Base-by-base conservation (phyloP, 1,284 basidiomycete species). In the Gomphus sp. region DNA sequence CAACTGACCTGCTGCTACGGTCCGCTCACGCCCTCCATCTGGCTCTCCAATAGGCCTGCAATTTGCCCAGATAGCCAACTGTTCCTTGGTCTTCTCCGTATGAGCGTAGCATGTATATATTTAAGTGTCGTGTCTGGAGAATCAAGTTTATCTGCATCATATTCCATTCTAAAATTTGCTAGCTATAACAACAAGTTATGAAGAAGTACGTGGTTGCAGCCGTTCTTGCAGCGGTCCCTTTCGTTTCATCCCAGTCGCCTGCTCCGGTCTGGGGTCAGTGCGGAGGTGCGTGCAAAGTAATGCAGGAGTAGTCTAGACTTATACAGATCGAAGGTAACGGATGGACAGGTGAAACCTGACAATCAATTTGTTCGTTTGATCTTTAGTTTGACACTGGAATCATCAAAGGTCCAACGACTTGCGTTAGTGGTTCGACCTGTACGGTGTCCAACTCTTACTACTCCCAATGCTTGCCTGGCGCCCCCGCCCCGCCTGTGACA, bases 391-490 rank as follows among this genome's bases (percentile, higher is more conserved):
- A n/a, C n/a, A 36, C 12, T 47, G 45, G 16, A 3, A 12, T 31
- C 25, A 25, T 31, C 14, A 10, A 52, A 58, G 58, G 58, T 28
- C 33, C 58, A 14, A 60, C 58, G 14, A 55, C 58, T 31, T 60
- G 58, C 44, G 56, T 34, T 34, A 48, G 31, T 37, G 58, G 58
- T 14, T 55, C 58, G 18, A 44, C 34, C 16, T 60, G 58, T 43
- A 49, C 45, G 8, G 39, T 41, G 41, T 55, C 53, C 14, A 60
- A 60, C 43, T 53, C 58, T 33, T 60, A 55, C 43, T 60, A 60
- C 33, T 55, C 52, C 9, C 58, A 60, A 51, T 60, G 58, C 28
- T 18, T 60, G 66, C 53, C 59, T 18, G 34, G 58, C 12, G 18
- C 45, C 12, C 14, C 53, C 22, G 4, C 58, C 34, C 31, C 51